Conservation (phyloP, 1,284 basidiomycete genomes). For the Prillingera fragicola region DNA sequence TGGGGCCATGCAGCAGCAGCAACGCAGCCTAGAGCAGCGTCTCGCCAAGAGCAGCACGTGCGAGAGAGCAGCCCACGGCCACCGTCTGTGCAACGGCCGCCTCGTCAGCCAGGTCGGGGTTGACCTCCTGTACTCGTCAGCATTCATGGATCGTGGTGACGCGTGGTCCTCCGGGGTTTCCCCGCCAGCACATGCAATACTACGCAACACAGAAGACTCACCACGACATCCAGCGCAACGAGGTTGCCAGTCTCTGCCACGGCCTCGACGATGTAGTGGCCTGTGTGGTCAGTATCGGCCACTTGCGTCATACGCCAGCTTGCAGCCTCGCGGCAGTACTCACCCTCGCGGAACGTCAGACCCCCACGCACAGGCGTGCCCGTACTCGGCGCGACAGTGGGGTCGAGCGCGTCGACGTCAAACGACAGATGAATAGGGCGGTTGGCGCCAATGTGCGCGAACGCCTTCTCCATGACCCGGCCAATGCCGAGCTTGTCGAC, state of each 20-base stretch:
- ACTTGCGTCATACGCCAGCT: constrained; percentile 24
- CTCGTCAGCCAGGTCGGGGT: constrained; percentile 74
- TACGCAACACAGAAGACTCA: constrained; percentile 40
- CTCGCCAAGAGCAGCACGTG: constrained; percentile 81
- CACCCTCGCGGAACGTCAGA: constrained; percentile 92
- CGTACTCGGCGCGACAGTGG: constrained; percentile 79
- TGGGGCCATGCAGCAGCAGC: too few relatives aligned
- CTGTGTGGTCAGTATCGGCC: too few relatives aligned
- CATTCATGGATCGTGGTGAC: background rate
- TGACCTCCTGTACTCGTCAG: constrained; percentile 69
- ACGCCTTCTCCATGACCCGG: constrained; percentile 88
- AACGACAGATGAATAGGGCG: constrained; percentile 92
- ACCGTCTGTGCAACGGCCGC: constrained; percentile 79
- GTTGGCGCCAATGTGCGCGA: constrained; percentile 86
- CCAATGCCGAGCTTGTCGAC: constrained; percentile 97
- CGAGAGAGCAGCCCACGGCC: constrained; percentile 86
- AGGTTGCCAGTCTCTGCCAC: constrained; percentile 89
- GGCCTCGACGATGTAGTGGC: constrained; percentile 80
- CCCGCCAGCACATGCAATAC: background rate
- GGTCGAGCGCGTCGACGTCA: constrained; percentile 93
- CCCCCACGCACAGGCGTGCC: constrained; percentile 75
- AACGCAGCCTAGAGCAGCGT: constrained; percentile 40
- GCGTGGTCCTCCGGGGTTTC: background rate
- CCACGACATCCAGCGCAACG: constrained; percentile 88
- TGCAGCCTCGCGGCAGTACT: constrained; percentile 51